phyloP scores from a whole-genome alignment of 768 basidiomycete genomes.

The Suillus spraguei region DNA sequence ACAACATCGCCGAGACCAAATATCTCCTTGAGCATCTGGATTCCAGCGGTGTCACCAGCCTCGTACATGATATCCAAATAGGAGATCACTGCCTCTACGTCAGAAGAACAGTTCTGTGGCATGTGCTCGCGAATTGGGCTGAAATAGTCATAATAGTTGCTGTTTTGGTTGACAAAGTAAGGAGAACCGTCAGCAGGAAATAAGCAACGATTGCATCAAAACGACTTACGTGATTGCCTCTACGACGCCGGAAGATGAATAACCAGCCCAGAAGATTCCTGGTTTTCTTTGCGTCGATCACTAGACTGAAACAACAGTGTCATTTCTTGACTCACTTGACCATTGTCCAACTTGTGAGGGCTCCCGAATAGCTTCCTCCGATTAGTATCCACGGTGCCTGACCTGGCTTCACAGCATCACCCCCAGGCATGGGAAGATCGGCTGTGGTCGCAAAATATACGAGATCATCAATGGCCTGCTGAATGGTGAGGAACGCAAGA shows the following conservation, averaged over 20 bases:
- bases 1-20: constrained; percentile 61
- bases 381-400: constrained; percentile 44
- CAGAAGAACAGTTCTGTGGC: constrained; percentile 74
- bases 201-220: constrained; percentile 4
- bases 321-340: constrained; percentile 49
- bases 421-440: constrained; percentile 66
- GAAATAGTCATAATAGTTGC: constrained; percentile 51
- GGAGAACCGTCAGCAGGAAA: neutral
- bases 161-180: constrained; percentile 8
- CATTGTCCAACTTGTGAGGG: constrained; percentile 65
- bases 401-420: constrained; percentile 59
- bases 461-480: constrained; percentile 75
- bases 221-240: constrained; percentile 42
- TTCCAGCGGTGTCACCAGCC: constrained; percentile 45
- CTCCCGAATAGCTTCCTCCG: constrained; percentile 47
- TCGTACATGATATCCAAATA: constrained; percentile 62
- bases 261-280: constrained; percentile 42
- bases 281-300: constrained; percentile 34
- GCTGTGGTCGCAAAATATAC: constrained; percentile 71
- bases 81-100: constrained; percentile 63
- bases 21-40: constrained; percentile 53
- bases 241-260: constrained; percentile 49
- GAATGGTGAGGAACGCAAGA: constrained; percentile 62
- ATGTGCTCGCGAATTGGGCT: constrained; percentile 69
- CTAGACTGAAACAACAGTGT: neutral